A percentile compares a stretch with the other conserved stretches of the same genome.
These are phyloP conservation scores for Botryotinia calthae DNA, from an alignment of 2,329 filamentous ascomycete genomes.

Conservation along the genomic window DNA sequence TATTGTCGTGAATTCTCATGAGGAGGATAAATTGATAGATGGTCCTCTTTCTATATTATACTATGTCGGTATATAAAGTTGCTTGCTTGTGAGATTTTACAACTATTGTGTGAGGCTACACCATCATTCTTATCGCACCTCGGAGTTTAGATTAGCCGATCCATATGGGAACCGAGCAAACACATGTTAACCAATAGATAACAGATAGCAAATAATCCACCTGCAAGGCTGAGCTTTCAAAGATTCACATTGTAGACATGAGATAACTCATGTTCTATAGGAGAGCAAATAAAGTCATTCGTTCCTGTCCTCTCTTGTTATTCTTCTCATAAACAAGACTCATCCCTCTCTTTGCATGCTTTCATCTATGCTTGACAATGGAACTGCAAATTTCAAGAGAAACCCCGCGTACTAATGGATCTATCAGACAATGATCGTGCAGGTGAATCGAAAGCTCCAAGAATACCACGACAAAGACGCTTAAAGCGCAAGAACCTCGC, in stretches of 20 bases:
- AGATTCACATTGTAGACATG: background rate
- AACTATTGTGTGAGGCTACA: background rate
- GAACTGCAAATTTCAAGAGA: background rate
- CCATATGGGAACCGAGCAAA: background rate
- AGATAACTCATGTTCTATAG: background rate
- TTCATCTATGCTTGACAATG: constrained; percentile 6
- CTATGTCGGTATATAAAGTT: too few relatives aligned
- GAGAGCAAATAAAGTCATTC: background rate
- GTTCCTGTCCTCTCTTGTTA: background rate
- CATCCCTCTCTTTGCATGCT: background rate
- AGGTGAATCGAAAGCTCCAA: constrained; percentile 5
- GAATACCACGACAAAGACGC: constrained; percentile 3
- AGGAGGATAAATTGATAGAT: background rate
- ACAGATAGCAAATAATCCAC: background rate
- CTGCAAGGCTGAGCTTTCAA: background rate
- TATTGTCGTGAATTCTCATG: background rate
- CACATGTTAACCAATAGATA: background rate
- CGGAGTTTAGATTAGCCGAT: background rate
- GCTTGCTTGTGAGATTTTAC: background rate
- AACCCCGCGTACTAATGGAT: constrained; percentile 17
- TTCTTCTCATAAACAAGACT: background rate
- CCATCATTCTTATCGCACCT: background rate
- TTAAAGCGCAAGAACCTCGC: constrained; percentile 9
- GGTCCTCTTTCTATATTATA: background rate
- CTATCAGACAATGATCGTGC: constrained; percentile 14